phyloP scores from a whole-genome alignment of 2,329 filamentous ascomycete species.

The Exophiala sideris region DNA sequence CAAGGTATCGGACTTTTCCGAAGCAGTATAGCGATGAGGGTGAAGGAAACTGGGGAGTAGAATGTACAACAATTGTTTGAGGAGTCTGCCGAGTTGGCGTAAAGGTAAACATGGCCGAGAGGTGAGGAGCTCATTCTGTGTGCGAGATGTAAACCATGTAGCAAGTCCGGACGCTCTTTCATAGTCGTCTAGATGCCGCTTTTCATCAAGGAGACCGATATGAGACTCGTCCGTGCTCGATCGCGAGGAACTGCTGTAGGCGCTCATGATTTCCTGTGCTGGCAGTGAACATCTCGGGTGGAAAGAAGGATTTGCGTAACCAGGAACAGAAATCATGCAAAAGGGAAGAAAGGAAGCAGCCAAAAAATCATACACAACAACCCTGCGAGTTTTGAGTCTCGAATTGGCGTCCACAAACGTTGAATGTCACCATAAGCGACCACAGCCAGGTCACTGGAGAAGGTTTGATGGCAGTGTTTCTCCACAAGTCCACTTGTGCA shows the following conservation, averaged over 20 bases:
- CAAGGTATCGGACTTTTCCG: slow-evolving; percentile 2
- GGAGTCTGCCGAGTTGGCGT: slow-evolving; percentile 5
- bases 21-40: slow-evolving; percentile 4
- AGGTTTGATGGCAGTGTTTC: too few species aligned
- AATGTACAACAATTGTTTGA: slow-evolving; percentile 5
- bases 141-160: neutral
- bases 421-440: too few species aligned
- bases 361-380: too few species aligned
- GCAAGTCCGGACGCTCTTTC: neutral
- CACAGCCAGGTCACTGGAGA: too few species aligned
- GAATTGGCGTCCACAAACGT: too few species aligned
- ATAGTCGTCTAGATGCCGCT: slow-evolving; percentile 5
- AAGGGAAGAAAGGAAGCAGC: too few species aligned
- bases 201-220: slow-evolving; percentile 13
- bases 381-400: too few species aligned
- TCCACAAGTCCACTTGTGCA: too few species aligned
- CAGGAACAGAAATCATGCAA: too few species aligned
- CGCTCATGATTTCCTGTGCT: slow-evolving; percentile 4
- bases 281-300: too few species aligned
- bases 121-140: slow-evolving; percentile 1
- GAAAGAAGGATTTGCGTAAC: too few species aligned
- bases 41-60: slow-evolving; percentile 19
- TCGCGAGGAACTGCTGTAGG: slow-evolving; percentile 10
- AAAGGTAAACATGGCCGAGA: slow-evolving; percentile 7
- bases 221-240: slow-evolving; percentile 16